Evolutionary conservation across 352 stramenopile species (phyloP).

Genomic region (Blastocystis sp.): DNA sequence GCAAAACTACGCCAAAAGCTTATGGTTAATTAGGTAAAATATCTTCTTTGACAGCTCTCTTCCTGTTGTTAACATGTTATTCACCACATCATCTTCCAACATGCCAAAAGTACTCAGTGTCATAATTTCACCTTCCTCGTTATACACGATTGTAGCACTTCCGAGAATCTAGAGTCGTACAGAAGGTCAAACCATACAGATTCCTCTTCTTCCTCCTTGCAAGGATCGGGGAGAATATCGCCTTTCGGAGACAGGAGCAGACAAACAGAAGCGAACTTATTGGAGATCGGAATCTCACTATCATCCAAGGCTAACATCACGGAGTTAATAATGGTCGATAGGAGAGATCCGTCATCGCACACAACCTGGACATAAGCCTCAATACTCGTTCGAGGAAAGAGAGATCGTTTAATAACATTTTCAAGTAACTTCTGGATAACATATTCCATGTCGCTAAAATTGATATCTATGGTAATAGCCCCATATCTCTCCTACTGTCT

Average conservation of each 20-base stretch:
- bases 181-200: not conserved
- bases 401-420: slow-evolving; percentile 55
- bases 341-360: slow-evolving; percentile 29
- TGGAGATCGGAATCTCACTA: slow-evolving; percentile 8
- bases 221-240: slow-evolving; percentile 33
- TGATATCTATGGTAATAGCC: not conserved
- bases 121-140: not conserved
- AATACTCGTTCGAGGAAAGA: slow-evolving; percentile 33
- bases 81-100: not conserved
- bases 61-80: not conserved
- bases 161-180: not conserved
- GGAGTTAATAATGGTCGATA: slow-evolving; percentile 19
- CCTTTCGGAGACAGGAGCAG: not conserved
- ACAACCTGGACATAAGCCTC: slow-evolving; percentile 20
- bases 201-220: not conserved
- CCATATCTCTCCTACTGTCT: not conserved
- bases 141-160: slow-evolving; percentile 19
- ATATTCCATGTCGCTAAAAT: slow-evolving; percentile 23
- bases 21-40: slow-evolving; percentile 50
- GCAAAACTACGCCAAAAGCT: slow-evolving; percentile 10
- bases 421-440: slow-evolving; percentile 13
- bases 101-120: not conserved
- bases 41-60: slow-evolving; percentile 1
- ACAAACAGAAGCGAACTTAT: slow-evolving; percentile 23
- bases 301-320: slow-evolving; percentile 30